Evolutionary conservation across 495 filamentous ascomycete genomes (phyloP), one percentile per base, ranked within the genome.

Genomic region (Trichoderma erinaceum): DNA sequence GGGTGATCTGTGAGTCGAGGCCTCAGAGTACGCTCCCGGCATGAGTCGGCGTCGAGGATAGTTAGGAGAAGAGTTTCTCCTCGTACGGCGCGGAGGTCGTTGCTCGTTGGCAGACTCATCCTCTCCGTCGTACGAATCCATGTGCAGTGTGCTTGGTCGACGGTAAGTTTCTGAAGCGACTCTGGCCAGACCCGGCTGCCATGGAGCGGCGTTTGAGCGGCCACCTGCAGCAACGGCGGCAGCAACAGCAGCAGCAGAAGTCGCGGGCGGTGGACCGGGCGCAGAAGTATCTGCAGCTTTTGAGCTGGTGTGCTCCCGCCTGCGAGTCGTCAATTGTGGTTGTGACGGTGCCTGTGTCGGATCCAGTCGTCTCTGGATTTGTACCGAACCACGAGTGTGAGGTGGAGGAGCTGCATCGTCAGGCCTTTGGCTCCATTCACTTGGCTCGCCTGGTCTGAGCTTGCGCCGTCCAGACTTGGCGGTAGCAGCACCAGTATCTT

Each of bases 71-170:
- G 56, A 61, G 56, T 61, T 32, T 23, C 56, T 61, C 27, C 56
- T 27, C 56, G 25, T 32, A 61, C 56, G 56, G 25, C 56, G 56
- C 27, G 56, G 23, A 16, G 10, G 25, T 18, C 16, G 56, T 32
- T 61, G 56, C 56, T 61, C 56, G 56, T 61, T 61, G 25, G 56
- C 56, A 32, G 56, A 61, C 27, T 61, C 56, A 32, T 61, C 56
- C 27, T 61, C 56, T 13, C 56, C 56, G 25, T 61, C 56, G 25
- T 61, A 61, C 23, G 56, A 61, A 13, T 61, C 56, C 56, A 61
- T 61, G 29, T 29, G 29, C 56, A 61, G n/a, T 7, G 56, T 61
- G 56, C 16, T 61, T 32, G 56, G 56, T 12, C 56, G 56, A 18
- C 56, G 56, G 25, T 61, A 61, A 25, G 56, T 23, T 29, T 61